These are phyloP conservation scores for Russula lepida DNA, from an alignment of 768 basidiomycete genomes.

Conservation along the genomic window DNA sequence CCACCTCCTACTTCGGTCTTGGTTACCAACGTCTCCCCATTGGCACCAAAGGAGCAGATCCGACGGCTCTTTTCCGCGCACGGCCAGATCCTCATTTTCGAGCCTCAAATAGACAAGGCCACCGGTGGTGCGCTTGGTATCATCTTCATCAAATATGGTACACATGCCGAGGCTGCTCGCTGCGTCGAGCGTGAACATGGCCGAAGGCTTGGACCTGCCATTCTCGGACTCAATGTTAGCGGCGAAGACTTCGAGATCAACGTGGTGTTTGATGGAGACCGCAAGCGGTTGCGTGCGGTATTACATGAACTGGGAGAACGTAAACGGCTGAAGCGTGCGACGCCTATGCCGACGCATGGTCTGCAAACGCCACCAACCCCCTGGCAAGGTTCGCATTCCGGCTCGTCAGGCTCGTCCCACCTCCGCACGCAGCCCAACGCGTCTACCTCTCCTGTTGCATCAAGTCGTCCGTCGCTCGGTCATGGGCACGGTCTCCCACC, in stretches of 20 bases:
- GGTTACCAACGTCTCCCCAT: conserved; percentile 58
- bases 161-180: conserved; percentile 57
- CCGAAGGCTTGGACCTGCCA: conserved; percentile 42
- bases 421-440: conserved; percentile 12
- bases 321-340: conserved; percentile 33
- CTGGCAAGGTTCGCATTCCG: conserved; percentile 28
- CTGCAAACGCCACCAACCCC: conserved; percentile 6
- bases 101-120: conserved; percentile 67
- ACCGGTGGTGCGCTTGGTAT: conserved; percentile 83
- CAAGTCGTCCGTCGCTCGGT: not conserved
- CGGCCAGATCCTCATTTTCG: conserved; percentile 58
- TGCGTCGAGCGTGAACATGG: conserved; percentile 66
- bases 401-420: conserved; percentile 13
- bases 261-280: conserved; percentile 76
- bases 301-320: conserved; percentile 53
- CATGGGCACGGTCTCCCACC: conserved; percentile 16
- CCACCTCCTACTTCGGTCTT: conserved; percentile 71
- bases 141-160: conserved; percentile 58
- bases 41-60: conserved; percentile 60
- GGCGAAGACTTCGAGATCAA: conserved; percentile 53
- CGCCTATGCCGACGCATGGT: conserved; percentile 11
- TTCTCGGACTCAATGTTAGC: conserved; percentile 26
- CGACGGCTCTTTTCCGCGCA: conserved; percentile 54
- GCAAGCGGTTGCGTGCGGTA: conserved; percentile 51
- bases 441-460: conserved; percentile 10